These are phyloP conservation scores for Effrenium voratum DNA, from an alignment of 73 alveolate genomes.

Conservation along the genomic window DNA sequence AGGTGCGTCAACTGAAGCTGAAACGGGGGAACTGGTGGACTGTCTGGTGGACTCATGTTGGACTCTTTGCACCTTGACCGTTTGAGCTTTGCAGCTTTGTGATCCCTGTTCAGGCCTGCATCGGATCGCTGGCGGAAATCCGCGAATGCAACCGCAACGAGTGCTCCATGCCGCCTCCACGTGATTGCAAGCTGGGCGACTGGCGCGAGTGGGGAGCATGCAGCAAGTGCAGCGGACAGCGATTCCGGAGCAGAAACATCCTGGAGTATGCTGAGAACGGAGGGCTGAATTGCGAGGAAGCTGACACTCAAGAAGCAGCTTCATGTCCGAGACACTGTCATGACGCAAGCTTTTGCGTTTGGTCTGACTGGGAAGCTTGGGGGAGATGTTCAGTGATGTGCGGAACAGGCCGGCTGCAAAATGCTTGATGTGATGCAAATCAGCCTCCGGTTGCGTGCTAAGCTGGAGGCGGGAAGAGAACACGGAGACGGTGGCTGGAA, in stretches of 20 bases:
- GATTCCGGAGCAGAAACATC: slow-evolving; percentile 27
- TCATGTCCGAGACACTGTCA: slow-evolving; percentile 19
- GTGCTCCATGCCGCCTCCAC: not conserved
- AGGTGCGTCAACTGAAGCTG: not conserved
- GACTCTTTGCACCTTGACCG: not conserved
- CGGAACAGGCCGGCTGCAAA: not conserved
- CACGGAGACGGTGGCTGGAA: slow-evolving; percentile 7
- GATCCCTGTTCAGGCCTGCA: not conserved
- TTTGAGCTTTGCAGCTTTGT: not conserved
- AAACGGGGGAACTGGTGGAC: too few relatives aligned
- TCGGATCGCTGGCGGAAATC: slow-evolving; percentile 5
- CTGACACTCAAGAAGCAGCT: slow-evolving; percentile 4
- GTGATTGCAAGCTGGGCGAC: slow-evolving; percentile 5
- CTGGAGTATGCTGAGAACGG: slow-evolving; percentile 19
- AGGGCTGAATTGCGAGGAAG: slow-evolving; percentile 1
- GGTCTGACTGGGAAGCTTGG: slow-evolving; percentile 41
- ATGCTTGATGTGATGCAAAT: not conserved
- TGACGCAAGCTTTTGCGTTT: not conserved
- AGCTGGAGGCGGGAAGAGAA: not conserved
- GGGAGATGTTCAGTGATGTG: slow-evolving; percentile 14
- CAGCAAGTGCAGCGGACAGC: slow-evolving; percentile 8
- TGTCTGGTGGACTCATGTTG: too few relatives aligned
- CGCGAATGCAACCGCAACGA: slow-evolving; percentile 34
- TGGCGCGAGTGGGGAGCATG: slow-evolving; percentile 35
- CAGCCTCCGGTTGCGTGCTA: not conserved